These are phyloP conservation scores for Cystobasidium sp. DNA, from an alignment of 1,284 basidiomycete genomes.

Conservation along the genomic window DNA sequence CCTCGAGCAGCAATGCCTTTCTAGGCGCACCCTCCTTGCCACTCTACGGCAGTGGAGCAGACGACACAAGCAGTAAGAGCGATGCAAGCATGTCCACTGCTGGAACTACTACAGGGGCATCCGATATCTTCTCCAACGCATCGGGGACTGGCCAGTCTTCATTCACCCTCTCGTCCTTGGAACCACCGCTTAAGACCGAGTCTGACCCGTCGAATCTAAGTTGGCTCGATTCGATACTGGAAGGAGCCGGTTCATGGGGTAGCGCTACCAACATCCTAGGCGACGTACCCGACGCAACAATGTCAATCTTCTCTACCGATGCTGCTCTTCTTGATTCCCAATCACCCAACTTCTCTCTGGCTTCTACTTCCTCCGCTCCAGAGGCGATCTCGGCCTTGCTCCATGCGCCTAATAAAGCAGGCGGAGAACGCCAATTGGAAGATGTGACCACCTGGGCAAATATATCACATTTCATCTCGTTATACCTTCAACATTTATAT, in stretches of 20 bases:
- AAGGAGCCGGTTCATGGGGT: constrained; percentile 30
- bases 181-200: constrained; percentile 21
- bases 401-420: neutral
- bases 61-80: neutral
- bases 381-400: neutral
- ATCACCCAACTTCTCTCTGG: constrained; percentile 27
- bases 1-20: constrained; percentile 13
- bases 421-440: constrained; percentile 52
- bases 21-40: constrained; percentile 12
- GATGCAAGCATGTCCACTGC: constrained; percentile 8
- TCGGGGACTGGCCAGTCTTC: neutral
- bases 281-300: constrained; percentile 21
- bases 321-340: constrained; percentile 3
- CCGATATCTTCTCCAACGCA: constrained; percentile 18
- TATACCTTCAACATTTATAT: constrained; percentile 57
- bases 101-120: neutral
- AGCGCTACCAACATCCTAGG: constrained; percentile 11
- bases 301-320: constrained; percentile 23
- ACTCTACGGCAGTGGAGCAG: neutral
- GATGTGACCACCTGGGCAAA: constrained; percentile 57
- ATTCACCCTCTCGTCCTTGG: constrained; percentile 12
- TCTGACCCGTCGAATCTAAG: constrained; percentile 17
- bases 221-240: constrained; percentile 35
- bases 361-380: constrained; percentile 20
- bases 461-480: constrained; percentile 57